Evolutionary conservation across 768 basidiomycete genomes (phyloP).

Genomic region (Kwoniella pini): DNA sequence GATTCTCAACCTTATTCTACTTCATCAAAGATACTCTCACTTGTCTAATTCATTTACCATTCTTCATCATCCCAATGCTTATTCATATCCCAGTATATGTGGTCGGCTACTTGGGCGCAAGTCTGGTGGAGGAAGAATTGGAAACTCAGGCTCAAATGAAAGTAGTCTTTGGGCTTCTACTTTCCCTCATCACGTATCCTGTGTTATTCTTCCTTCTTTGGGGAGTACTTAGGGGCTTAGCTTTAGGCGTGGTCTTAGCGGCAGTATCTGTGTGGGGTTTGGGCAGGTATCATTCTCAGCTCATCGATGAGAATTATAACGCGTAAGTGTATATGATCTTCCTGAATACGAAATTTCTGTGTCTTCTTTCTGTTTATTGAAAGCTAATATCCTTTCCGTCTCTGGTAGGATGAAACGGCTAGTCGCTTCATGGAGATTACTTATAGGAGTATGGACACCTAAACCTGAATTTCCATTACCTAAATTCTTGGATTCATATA

Average conservation of each 20-base stretch:
- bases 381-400: too few relatives aligned
- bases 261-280: constrained; percentile 71
- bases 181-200: constrained; percentile 60
- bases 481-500: constrained; percentile 58
- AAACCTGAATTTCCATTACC: constrained; percentile 77
- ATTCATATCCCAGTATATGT: constrained; percentile 66
- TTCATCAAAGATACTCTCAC: constrained; percentile 76
- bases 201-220: constrained; percentile 81
- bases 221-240: constrained; percentile 76
- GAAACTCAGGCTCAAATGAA: constrained; percentile 98
- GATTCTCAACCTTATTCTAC: constrained; percentile 74
- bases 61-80: constrained; percentile 83
- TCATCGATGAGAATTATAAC: constrained; percentile 85
- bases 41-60: constrained; percentile 73
- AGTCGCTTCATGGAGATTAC: constrained; percentile 91
- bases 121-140: constrained; percentile 78
- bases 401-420: constrained; percentile 84
- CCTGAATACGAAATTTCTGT: too few relatives aligned
- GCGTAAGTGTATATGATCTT: constrained; percentile 68
- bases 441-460: constrained; percentile 91
- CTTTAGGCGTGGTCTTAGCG: constrained; percentile 71
- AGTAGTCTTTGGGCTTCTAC: constrained; percentile 74
- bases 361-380: too few relatives aligned
- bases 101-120: constrained; percentile 73
- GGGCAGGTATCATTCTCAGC: constrained; percentile 77